Conservation (phyloP, 2,329 filamentous ascomycete genomes). For the Sordariomycetes sp. region DNA sequence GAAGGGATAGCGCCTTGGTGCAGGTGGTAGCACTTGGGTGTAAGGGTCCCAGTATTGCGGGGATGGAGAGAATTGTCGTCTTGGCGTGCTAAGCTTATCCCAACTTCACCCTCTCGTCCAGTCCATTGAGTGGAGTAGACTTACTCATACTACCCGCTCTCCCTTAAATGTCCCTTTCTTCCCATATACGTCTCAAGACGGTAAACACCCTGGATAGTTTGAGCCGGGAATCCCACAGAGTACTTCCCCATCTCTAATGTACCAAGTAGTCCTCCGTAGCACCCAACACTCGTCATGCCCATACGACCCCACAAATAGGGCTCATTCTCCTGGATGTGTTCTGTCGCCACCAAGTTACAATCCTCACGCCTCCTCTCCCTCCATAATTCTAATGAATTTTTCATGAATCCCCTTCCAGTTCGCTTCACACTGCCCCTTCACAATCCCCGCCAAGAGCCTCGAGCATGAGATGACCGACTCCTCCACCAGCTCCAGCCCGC, state of each 20-base stretch:
- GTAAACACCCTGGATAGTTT: no score
- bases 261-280: neutral
- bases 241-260: neutral
- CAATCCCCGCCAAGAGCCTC: constrained; percentile 30
- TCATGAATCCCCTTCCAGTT: constrained; percentile 36
- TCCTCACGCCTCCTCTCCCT: constrained; percentile 15
- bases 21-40: neutral
- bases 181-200: no score
- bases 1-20: neutral
- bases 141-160: no score
- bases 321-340: no score
- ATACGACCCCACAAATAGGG: no score
- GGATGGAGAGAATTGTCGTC: no score
- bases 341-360: neutral
- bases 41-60: neutral
- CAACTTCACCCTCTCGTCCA: neutral
- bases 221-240: no score
- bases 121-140: neutral
- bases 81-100: neutral
- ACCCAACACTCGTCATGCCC: neutral
- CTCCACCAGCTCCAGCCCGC: constrained; percentile 29
- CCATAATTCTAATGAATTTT: constrained; percentile 24
- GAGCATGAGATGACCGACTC: constrained; percentile 36
- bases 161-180: no score
- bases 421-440: constrained; percentile 35